phyloP scores from a whole-genome alignment of 345 rosid species.

The Kernera saxatilis region DNA sequence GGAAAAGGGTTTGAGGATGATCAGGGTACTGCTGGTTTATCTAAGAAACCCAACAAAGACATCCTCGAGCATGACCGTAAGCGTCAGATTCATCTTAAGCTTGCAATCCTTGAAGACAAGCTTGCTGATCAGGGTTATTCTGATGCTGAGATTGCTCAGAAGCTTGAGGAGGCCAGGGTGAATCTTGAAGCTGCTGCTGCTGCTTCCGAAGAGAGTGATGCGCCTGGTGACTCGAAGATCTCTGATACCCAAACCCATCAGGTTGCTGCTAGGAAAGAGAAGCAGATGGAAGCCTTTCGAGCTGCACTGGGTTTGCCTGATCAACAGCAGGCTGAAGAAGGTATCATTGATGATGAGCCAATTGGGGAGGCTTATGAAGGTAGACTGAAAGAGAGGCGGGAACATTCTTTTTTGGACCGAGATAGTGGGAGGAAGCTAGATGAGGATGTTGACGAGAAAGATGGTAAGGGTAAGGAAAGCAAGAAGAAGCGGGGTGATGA shows the following conservation, averaged over 20 bases:
- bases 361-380: constrained; percentile 11
- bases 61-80: constrained; percentile 91
- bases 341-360: constrained; percentile 35
- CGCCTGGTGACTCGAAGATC: constrained; percentile 39
- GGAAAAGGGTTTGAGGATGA: constrained; percentile 65
- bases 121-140: constrained; percentile 74
- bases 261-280: constrained; percentile 92
- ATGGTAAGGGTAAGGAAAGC: constrained; percentile 38
- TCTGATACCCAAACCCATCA: constrained; percentile 87
- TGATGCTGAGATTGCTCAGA: constrained; percentile 74
- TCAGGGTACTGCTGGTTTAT: constrained; percentile 80
- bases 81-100: constrained; percentile 89
- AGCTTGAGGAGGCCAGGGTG: constrained; percentile 68
- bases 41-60: constrained; percentile 73
- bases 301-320: constrained; percentile 70
- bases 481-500: constrained; percentile 29
- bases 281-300: constrained; percentile 81
- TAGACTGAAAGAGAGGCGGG: constrained; percentile 44
- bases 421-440: constrained; percentile 46
- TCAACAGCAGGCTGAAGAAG: constrained; percentile 36
- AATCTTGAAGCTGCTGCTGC: constrained; percentile 62
- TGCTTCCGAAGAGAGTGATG: constrained; percentile 35
- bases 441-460: constrained; percentile 35
- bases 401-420: constrained; percentile 72
- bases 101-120: constrained; percentile 73